Base-by-base conservation (phyloP, 208 protist species). In the Leishmania mexicana region DNA sequence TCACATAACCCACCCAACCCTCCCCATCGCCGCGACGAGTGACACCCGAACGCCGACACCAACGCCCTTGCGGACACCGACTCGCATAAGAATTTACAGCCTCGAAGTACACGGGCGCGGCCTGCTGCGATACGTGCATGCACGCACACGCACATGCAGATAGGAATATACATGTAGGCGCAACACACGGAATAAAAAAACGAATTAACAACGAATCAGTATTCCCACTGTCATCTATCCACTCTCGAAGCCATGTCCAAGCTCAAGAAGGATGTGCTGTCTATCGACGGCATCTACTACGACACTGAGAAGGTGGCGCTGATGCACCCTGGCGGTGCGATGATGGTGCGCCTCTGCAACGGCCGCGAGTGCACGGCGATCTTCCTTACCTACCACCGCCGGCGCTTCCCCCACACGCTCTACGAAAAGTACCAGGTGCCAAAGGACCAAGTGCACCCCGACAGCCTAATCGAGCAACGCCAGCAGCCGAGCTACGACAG, bases 231-330 rank as follows among this genome's bases (percentile, higher is more conserved):
- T 21, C 24, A n/a, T 53, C 28, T 31, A 19, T 31, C 24, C 7
- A 53, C 42, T n/a, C 42, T 51, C 8, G 68, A 6, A 73, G 38
- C 38, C 1, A 82, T 82, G 74, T 8, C 64, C 10, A 67, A 76
- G 0, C 51, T 87, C 17, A 85, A 88, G 78, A 84, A 73, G 49
- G 86, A 96, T 84, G 91, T 94, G 38, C 64, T 94, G 73, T 90
- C 86, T 17, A 93, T 96, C 68, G 93, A 96, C 42, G 93, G 91
- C 42, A 87, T 93, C 75, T 96, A 94, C 85, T 96, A 96, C 75
- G 91, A 94, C 75, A 96, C 93, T 0, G 79, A 90, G 80, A 88
- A 90, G 73, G 72, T 96, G 58, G 90, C 93, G 3, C 42, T 64
- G 38, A 85, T 90, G 58, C 93, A 96, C 83, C 91, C 91, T 11